Base-by-base conservation (phyloP, 1,284 basidiomycete genomes). In the Lignosus rhinocerotis region DNA sequence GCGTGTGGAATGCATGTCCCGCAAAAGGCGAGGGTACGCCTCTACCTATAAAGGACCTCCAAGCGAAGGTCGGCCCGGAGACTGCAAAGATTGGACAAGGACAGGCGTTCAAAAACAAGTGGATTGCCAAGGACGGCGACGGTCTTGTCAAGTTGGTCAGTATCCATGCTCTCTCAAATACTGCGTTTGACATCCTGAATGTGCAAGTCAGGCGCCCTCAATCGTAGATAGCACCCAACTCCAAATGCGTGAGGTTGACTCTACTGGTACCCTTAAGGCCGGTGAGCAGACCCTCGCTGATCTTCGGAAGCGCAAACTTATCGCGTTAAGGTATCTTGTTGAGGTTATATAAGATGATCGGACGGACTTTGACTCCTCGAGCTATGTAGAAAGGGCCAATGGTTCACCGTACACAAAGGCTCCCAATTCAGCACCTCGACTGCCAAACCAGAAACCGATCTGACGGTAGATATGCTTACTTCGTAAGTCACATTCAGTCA, bases 381-480 rank as follows among this genome's bases (percentile, higher is more conserved):
- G 25, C 90, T 3, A 89, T 11, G 12, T 67, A 96, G 94, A 76
- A 99, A 98, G 79, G 87, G 91, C 6, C 90, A 98, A 72, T 98
- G 95, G 88, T 99, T 96, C 79, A 85, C 87, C 16, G 89, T 97
- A 21, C 76, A 80, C 31, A 98, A 97, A 75, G 97, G 97, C 1
- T 67, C 86, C 3, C 81, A 88, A 58, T 99, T 98, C 79, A 92
- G 93, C 70, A 93, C 93, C 4, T 94, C 93, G 16, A 91, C 92
- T n/a, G 88, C 90, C 55, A 98, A 97, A 76, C 90, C 90, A n/a
- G 96, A 99, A 76, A 99, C 97, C 11, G 97, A 99, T 77, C 80
- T 99, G 52, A 98, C 96, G 0, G 91, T 86, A 8, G 97, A 99
- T 61, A 96, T 99, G 92, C 80, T 99, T 46, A 83, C 88, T 63